phyloP scores from a whole-genome alignment of 352 stramenopile genomes.

The Achlya hypogyna region DNA sequence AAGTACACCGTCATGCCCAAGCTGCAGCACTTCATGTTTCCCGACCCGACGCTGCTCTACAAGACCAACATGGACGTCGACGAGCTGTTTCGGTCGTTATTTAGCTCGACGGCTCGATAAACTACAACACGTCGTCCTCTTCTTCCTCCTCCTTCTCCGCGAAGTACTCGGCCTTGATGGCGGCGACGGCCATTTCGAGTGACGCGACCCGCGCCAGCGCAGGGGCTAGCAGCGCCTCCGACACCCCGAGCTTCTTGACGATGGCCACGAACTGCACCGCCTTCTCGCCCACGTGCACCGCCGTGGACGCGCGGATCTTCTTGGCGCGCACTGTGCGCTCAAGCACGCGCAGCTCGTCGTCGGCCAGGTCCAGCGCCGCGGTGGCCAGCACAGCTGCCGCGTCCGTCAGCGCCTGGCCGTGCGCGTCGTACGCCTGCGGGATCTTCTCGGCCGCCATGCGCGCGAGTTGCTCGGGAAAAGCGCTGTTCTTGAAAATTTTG shows the following conservation, averaged over 20 bases:
- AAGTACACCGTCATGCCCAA: conserved; percentile 81
- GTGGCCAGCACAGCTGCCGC: conserved; percentile 44
- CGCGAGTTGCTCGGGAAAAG: conserved; percentile 45
- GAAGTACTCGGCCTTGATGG: conserved; percentile 53
- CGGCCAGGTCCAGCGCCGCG: conserved; percentile 59
- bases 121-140: conserved; percentile 80
- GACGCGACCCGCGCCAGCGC: conserved; percentile 25
- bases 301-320: conserved; percentile 64
- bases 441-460: conserved; percentile 45
- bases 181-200: conserved; percentile 34
- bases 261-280: conserved; percentile 66
- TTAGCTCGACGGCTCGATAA: conserved; percentile 27
- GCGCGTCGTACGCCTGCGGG: conserved; percentile 69
- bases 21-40: conserved; percentile 87
- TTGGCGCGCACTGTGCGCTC: conserved; percentile 61
- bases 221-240: not conserved
- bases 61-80: conserved; percentile 70
- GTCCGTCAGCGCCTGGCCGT: conserved; percentile 51
- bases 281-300: conserved; percentile 66
- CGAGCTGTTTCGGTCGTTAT: conserved; percentile 80
- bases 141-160: conserved; percentile 69
- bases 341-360: conserved; percentile 66
- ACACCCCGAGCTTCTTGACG: conserved; percentile 66
- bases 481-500: conserved; percentile 79
- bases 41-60: conserved; percentile 48